Evolutionary conservation across 164 flowering plant genomes (phyloP), one percentile per base, ranked within the genome.

Genomic region (Kalanchoe fedtschenkoi): DNA sequence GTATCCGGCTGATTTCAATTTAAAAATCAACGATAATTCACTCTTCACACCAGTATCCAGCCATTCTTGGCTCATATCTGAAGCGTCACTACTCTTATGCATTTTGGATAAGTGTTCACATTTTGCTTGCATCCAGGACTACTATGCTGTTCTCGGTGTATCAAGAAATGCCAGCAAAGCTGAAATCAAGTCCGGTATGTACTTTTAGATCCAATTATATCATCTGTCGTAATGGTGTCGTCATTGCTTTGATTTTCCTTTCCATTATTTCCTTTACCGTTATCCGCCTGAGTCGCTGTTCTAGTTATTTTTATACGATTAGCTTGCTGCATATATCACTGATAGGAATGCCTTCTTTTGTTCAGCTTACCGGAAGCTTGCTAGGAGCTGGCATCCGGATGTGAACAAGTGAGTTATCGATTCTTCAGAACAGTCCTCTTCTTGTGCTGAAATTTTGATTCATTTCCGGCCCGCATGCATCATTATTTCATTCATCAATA

Each of bases 291-390:
- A 16, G 56, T 17, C 32, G 17, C 26, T 26, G 11, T 6, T 51
- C 17, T 16, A 51, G 13, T 51, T 13, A 47, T 26, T 30, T 10
- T 10, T 16, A 51, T 58, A 32, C 33, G 34, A 22, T 55, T 56
- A 34, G 13, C 41, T 58, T 34, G 14, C 38, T n/a, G 28, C 3
- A 19, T 58, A 19, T 58, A 7, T 6, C n/a, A 32, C 5, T 21
- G 7, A 17, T 34, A 2, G 10, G 5, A 22, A 28, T 42, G 19
- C 34, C 6, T 58, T 65, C 62, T 32, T 58, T 46, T 42, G 26
- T 66, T 69, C 83, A 92, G 98, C 98, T 69, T 92, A 92, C 69
- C 79, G 96, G 69, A 91, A 88, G 76, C 97, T 91, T 71, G 97
- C 97, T 6, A 74, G 96, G 79, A 88, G 63, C 68, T 84, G 79